phyloP scores from a whole-genome alignment of 805 yeast genomes.

The Yamadazyma takamatsuzukensis region DNA sequence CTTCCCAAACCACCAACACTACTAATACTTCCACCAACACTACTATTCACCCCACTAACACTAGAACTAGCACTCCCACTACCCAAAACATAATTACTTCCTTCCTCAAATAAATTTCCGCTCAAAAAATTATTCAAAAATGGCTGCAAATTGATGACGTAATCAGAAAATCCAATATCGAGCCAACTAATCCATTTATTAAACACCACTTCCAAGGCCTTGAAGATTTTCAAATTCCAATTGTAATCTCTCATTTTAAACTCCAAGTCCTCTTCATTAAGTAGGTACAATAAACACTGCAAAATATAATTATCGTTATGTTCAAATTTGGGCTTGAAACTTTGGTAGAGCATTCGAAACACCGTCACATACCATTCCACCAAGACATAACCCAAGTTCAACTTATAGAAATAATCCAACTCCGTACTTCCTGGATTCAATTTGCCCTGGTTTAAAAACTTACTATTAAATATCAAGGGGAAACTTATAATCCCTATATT shows the following conservation, averaged over 20 bases:
- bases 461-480: conserved; percentile 43
- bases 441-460: conserved; percentile 27
- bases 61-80: no score
- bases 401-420: conserved; percentile 21
- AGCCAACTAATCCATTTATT: conserved; percentile 12
- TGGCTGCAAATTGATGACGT: conserved; percentile 4
- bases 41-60: no score
- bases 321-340: conserved; percentile 12
- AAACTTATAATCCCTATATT: conserved; percentile 49
- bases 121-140: conserved; percentile 6
- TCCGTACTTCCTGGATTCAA: no score
- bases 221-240: conserved; percentile 9
- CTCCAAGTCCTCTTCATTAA: conserved; percentile 11
- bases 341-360: conserved; percentile 37
- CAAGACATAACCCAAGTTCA: conserved; percentile 26
- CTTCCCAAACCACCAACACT: no score
- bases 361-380: conserved; percentile 46
- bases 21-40: no score
- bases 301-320: conserved; percentile 24
- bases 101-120: conserved; percentile 2
- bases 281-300: conserved; percentile 24
- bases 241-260: conserved; percentile 7
- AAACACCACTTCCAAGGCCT: conserved; percentile 6
- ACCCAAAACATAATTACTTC: no score
- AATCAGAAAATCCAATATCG: no score